These are phyloP conservation scores for Phytophthora cactorum DNA, from an alignment of 352 stramenopile species.

Conservation along the genomic window DNA sequence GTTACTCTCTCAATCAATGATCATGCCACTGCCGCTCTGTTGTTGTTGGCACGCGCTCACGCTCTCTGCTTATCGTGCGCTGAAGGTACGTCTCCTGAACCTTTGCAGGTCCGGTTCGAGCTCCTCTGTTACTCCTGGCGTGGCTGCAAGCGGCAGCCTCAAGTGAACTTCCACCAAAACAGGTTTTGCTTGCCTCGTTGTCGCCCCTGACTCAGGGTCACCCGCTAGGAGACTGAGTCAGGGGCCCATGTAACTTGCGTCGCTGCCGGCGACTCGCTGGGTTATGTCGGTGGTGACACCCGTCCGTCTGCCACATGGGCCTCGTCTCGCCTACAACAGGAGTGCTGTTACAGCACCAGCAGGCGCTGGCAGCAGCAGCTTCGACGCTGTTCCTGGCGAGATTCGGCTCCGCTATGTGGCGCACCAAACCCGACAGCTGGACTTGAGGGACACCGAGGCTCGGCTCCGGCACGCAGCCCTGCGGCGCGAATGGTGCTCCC, in stretches of 20 bases:
- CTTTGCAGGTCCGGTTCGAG: constrained; percentile 3
- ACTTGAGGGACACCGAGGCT: background rate
- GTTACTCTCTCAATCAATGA: background rate
- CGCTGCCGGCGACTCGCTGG: background rate
- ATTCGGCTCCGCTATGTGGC: constrained; percentile 3
- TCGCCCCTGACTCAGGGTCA: constrained; percentile 4
- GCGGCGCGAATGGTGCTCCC: background rate
- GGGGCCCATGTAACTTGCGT: background rate
- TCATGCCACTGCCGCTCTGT: too few species aligned
- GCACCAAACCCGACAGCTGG: background rate
- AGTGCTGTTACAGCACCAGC: background rate
- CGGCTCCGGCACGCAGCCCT: background rate
- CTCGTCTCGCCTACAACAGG: background rate
- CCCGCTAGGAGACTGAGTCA: too few species aligned
- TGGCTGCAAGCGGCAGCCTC: constrained; percentile 5
- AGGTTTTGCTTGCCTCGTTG: constrained; percentile 1
- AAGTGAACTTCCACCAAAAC: constrained; percentile 24
- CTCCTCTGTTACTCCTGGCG: background rate
- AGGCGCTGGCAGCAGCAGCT: background rate
- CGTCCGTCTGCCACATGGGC: background rate
- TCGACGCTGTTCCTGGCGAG: background rate
- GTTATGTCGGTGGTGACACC: background rate
- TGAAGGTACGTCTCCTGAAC: background rate
- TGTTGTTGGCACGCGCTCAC: constrained; percentile 7
- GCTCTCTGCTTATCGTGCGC: constrained; percentile 4